Evolutionary conservation across 371 early-diverging fungal species (phyloP), one percentile per base, ranked within the genome.

Genomic region (Conidiobolus incongruus): DNA sequence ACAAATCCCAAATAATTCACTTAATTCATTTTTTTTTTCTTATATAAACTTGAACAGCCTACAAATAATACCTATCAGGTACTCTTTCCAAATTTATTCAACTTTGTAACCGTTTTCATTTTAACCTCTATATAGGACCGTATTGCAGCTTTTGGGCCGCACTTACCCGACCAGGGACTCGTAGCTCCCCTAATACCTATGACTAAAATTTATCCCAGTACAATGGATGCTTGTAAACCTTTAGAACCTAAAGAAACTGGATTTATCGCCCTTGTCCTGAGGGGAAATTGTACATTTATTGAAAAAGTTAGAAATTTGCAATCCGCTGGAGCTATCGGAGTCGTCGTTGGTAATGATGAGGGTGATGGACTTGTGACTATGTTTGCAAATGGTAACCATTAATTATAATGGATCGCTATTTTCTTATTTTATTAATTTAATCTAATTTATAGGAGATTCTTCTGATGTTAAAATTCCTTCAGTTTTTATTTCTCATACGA

Each of bases 251-350:
- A 34, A 41, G 50, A 55, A 22, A 44, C 50, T 20, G 57, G 67
- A 38, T 84, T 84, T 84, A 72, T 86, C 11, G 81, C 85, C 16
- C 60, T 91, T 1, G 73, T 89, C 2, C 67, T 72, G 46, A 62
- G 90, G 40, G 91, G 91, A 11, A 65, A 67, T 13, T 91, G 91
- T 50, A 66, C 77, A 1, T 90, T 92, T 55, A 65, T 77, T 30
- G 77, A 81, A 4, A 90, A 90, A 53, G 77, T 89, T 13, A 66
- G 87, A 35, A 72, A 72, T 40, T 83, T 89, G 87, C 88, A 91
- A 60, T 53, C 49, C n/a, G 68, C 75, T 23, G 90, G 91, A 20
- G 87, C 86, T 0, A 60, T 62, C 13, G 90, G 81, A 1, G 86
- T 91, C 7, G 66, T 83, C 11, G 82, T 91, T 2, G 92, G 92